These are phyloP conservation scores for Gentiana dahurica DNA, from an alignment of 257 asterid species.

Conservation along the genomic window DNA sequence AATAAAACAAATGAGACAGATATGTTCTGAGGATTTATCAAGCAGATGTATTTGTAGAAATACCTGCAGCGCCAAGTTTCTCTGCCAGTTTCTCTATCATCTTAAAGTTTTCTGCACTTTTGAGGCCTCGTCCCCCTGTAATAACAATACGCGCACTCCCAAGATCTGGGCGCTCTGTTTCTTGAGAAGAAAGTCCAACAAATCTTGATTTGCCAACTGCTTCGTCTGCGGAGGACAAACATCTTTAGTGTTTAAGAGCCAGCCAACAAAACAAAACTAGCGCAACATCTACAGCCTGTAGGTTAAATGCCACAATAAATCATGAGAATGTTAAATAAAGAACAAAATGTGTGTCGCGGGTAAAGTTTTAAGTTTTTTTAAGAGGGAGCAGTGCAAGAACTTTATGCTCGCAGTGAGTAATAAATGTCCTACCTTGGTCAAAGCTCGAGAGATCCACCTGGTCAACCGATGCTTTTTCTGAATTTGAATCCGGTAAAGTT, in stretches of 20 bases:
- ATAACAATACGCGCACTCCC: slow-evolving; percentile 85
- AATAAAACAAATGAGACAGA: background rate
- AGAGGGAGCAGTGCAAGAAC: background rate
- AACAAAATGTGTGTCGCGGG: background rate
- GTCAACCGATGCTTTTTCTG: slow-evolving; percentile 48
- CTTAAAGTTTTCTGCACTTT: slow-evolving; percentile 92
- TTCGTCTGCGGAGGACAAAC: slow-evolving; percentile 34
- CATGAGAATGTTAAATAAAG: background rate
- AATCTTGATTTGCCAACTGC: slow-evolving; percentile 64
- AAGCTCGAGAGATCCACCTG: slow-evolving; percentile 73
- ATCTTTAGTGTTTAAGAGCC: no score
- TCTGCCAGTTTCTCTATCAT: slow-evolving; percentile 88
- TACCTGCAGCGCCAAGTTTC: slow-evolving; percentile 99
- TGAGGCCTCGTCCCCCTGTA: slow-evolving; percentile 86
- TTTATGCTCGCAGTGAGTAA: no score
- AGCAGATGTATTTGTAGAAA: background rate
- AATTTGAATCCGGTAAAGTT: slow-evolving; percentile 25
- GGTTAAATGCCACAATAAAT: no score
- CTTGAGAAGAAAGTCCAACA: slow-evolving; percentile 64
- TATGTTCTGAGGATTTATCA: background rate
- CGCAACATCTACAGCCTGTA: no score
- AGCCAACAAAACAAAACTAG: no score
- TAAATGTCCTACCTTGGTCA: slow-evolving; percentile 52
- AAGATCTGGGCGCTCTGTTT: slow-evolving; percentile 79
- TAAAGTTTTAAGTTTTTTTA: background rate